Evolutionary conservation across 2,329 filamentous ascomycete species (phyloP).

Genomic region (Claviceps maximensis): DNA sequence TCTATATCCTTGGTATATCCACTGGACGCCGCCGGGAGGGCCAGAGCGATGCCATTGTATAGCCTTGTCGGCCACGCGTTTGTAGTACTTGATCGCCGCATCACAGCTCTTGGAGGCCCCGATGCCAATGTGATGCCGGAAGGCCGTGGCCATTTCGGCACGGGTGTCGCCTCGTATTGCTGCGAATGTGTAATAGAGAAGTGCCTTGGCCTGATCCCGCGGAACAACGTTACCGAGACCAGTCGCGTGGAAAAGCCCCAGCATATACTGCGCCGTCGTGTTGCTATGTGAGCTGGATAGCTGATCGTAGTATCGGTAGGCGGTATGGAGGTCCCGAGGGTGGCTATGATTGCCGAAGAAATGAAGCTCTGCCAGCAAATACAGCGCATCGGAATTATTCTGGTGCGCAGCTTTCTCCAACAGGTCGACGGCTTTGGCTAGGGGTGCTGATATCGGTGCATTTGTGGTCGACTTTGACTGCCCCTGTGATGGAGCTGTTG

Average conservation of each 20-base stretch:
- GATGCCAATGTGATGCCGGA: conserved; percentile 73
- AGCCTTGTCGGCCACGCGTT: conserved; percentile 83
- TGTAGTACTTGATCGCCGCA: conserved; percentile 76
- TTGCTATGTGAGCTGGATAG: conserved; percentile 71
- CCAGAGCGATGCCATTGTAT: conserved; percentile 79
- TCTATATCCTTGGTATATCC: conserved; percentile 66
- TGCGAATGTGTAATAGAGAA: conserved; percentile 90
- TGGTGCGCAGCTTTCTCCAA: conserved; percentile 38
- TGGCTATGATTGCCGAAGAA: conserved; percentile 92
- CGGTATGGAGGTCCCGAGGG: conserved; percentile 64
- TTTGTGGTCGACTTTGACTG: conserved; percentile 16
- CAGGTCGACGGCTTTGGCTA: conserved; percentile 37
- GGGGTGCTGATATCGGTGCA: conserved; percentile 19
- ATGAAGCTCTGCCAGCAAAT: conserved; percentile 83
- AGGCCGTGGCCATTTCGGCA: conserved; percentile 88
- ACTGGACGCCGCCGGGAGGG: conserved; percentile 71
- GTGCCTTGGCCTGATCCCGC: conserved; percentile 76
- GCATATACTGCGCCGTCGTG: conserved; percentile 86
- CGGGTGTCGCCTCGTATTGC: conserved; percentile 69
- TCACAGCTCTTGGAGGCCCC: conserved; percentile 80
- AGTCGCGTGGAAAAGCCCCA: conserved; percentile 91
- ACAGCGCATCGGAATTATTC: conserved; percentile 72
- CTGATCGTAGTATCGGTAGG: conserved; percentile 69
- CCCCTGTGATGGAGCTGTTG: conserved; percentile 30
- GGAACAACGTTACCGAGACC: conserved; percentile 72